Evolutionary conservation across 345 rosid species (phyloP).

Genomic region (Crucihimalaya himalaica): DNA sequence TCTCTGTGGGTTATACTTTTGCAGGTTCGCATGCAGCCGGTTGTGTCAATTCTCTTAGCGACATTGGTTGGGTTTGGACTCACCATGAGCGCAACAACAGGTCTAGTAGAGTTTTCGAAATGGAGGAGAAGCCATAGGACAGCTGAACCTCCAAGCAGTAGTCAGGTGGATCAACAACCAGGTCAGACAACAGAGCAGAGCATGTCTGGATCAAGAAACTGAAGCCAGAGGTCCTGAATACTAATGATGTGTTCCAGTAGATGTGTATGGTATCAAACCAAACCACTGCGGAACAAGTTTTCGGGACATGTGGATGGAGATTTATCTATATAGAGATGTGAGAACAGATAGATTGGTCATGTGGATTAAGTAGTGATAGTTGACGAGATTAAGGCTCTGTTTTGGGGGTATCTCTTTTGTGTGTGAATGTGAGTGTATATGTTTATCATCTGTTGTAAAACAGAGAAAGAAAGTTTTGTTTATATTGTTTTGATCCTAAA

Average conservation of each 20-base stretch:
- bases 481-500: too few relatives aligned
- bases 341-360: conserved; percentile 19
- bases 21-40: conserved; percentile 73
- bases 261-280: background rate
- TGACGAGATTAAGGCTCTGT: background rate
- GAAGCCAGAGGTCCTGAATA: conserved; percentile 9
- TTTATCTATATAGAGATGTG: conserved; percentile 17
- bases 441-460: background rate
- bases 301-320: background rate
- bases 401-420: background rate
- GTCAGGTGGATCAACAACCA: conserved; percentile 32
- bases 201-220: conserved; percentile 28
- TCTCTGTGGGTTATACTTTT: background rate
- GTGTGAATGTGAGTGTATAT: conserved; percentile 22
- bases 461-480: background rate
- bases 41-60: conserved; percentile 70
- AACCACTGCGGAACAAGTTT: background rate
- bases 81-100: conserved; percentile 61
- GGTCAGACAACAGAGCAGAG: conserved; percentile 30
- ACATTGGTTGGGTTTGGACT: conserved; percentile 75
- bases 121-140: conserved; percentile 44
- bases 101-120: conserved; percentile 47
- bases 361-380: conserved; percentile 15
- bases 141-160: conserved; percentile 27
- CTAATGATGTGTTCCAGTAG: conserved; percentile 17